These are phyloP conservation scores for Chaetomium strumarium DNA, from an alignment of 2,329 filamentous ascomycete species.

Conservation along the genomic window DNA sequence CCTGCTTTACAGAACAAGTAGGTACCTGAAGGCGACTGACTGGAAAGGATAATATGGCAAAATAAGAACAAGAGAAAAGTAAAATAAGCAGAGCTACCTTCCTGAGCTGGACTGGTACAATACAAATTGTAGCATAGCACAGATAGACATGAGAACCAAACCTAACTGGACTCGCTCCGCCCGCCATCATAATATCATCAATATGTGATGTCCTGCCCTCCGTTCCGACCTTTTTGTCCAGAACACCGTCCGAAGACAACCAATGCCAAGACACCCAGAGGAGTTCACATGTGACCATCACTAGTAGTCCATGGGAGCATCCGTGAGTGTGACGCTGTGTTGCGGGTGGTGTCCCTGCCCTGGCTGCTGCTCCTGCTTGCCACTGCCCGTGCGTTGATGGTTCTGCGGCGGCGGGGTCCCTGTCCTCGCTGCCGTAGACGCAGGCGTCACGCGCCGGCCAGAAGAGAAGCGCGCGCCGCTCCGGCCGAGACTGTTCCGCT, in stretches of 20 bases:
- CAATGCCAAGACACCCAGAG: background rate
- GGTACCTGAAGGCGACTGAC: too few relatives aligned
- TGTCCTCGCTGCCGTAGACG: slow-evolving; percentile 25
- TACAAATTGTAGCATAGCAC: slow-evolving; percentile 6
- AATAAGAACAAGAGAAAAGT: background rate
- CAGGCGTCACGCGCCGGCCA: slow-evolving; percentile 43
- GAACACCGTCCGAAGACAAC: background rate
- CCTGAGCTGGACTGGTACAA: background rate
- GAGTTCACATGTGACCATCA: slow-evolving; percentile 2
- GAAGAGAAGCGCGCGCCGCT: slow-evolving; percentile 46
- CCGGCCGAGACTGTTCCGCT: slow-evolving; percentile 59
- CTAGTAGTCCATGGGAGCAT: slow-evolving; percentile 73
- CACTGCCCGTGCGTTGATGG: slow-evolving; percentile 6
- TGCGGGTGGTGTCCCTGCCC: slow-evolving; percentile 22
- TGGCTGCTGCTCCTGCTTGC: slow-evolving; percentile 15
- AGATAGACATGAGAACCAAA: slow-evolving; percentile 5
- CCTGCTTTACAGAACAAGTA: too few relatives aligned
- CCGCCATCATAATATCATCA: slow-evolving; percentile 5
- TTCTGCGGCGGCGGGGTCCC: slow-evolving; percentile 9
- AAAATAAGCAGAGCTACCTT: background rate
- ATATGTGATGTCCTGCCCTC: background rate
- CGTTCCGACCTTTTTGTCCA: background rate
- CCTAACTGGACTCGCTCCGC: slow-evolving; percentile 5
- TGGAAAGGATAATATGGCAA: too few relatives aligned
- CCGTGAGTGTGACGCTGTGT: slow-evolving; percentile 61